Conservation (phyloP, 345 rosid species). For the Eucalyptus decipiens region DNA sequence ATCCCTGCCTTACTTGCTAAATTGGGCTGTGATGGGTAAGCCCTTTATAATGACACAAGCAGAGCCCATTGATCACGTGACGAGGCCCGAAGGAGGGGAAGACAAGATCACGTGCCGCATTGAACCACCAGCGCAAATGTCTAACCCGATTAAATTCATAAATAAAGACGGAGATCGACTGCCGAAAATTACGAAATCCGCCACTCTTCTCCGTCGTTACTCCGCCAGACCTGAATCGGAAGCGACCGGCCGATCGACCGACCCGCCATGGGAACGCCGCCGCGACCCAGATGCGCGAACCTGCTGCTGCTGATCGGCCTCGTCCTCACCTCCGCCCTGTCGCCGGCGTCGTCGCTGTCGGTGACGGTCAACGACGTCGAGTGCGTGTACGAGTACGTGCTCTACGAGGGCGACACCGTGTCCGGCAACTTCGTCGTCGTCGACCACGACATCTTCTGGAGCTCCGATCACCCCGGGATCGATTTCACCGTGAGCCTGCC, state of each 20-base stretch:
- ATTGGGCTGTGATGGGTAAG: too few species aligned
- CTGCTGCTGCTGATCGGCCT: background rate
- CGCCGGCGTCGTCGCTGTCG: slow-evolving; percentile 40
- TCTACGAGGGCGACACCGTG: slow-evolving; percentile 83
- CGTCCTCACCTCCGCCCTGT: background rate
- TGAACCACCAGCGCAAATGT: too few species aligned
- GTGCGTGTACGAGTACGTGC: slow-evolving; percentile 89
- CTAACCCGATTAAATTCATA: background rate
- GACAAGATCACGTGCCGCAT: too few species aligned
- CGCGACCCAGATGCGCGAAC: background rate
- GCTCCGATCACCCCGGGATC: slow-evolving; percentile 94
- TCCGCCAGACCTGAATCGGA: background rate
- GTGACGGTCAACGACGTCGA: slow-evolving; percentile 83
- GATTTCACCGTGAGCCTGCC: slow-evolving; percentile 51
- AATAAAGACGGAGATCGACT: background rate
- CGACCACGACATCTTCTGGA: slow-evolving; percentile 98
- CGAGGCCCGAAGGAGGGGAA: too few species aligned
- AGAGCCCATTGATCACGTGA: too few species aligned
- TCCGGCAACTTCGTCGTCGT: slow-evolving; percentile 97
- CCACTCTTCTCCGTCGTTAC: background rate
- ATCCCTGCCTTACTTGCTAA: too few species aligned
- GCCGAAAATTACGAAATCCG: background rate
- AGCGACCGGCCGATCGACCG: background rate
- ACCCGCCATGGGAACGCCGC: background rate
- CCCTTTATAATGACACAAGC: too few species aligned